These are phyloP conservation scores for Salvia miltiorrhiza DNA, from an alignment of 257 asterid genomes.

Conservation along the genomic window DNA sequence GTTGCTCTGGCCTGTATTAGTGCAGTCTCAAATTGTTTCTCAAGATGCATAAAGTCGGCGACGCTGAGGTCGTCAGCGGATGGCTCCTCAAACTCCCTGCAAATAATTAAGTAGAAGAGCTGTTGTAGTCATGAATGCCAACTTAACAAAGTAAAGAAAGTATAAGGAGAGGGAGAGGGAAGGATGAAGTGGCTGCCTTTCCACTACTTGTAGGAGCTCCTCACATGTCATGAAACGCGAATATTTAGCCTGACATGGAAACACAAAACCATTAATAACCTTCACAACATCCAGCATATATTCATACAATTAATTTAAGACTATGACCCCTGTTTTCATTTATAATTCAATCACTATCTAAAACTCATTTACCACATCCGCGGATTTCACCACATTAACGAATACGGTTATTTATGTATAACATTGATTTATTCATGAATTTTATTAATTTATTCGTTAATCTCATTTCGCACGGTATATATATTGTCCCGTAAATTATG, in stretches of 20 bases:
- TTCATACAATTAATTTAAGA: neutral
- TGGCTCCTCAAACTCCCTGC: slow-evolving; percentile 41
- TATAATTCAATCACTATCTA: too few species aligned
- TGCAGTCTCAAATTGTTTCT: slow-evolving; percentile 47
- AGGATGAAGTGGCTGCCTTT: slow-evolving; percentile 34
- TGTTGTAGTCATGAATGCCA: too few species aligned
- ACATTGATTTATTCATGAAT: too few species aligned
- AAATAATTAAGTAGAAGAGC: neutral
- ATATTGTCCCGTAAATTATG: neutral
- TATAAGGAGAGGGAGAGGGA: slow-evolving; percentile 3
- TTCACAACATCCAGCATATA: neutral
- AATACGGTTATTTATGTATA: too few species aligned
- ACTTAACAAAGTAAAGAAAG: neutral
- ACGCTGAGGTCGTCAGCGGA: slow-evolving; percentile 33
- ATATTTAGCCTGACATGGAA: slow-evolving; percentile 31
- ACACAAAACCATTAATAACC: neutral
- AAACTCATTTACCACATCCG: too few species aligned
- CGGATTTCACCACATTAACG: too few species aligned
- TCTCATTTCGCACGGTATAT: too few species aligned
- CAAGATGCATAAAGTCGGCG: slow-evolving; percentile 41
- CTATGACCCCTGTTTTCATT: neutral
- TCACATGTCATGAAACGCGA: slow-evolving; percentile 27
- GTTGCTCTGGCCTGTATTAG: slow-evolving; percentile 41
- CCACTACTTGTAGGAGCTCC: slow-evolving; percentile 45
- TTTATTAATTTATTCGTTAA: too few species aligned